Conservation (phyloP, 805 yeast genomes). For the Starmerella cellae region DNA sequence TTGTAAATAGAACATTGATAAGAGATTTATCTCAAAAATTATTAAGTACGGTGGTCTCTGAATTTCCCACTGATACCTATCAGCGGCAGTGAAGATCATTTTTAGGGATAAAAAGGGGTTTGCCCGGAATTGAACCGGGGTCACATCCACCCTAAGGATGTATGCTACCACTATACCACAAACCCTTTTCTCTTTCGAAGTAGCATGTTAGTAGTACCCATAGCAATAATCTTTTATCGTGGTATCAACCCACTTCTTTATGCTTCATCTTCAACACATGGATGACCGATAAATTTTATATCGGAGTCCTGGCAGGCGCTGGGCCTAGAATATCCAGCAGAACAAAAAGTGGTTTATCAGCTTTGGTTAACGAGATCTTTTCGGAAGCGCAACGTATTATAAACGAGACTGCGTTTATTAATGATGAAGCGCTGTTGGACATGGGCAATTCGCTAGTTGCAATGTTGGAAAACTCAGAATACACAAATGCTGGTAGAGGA, state of each 20-base stretch:
- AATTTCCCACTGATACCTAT: too few relatives aligned
- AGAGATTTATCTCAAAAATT: too few relatives aligned
- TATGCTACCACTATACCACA: slow-evolving; percentile 22
- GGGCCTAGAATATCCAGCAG: slow-evolving; percentile 2
- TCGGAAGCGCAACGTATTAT: background rate
- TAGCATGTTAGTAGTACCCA: background rate
- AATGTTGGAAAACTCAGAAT: slow-evolving; percentile 26
- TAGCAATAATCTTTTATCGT: background rate
- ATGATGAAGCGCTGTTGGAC: background rate
- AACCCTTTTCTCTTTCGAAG: slow-evolving; percentile 5
- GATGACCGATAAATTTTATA: background rate
- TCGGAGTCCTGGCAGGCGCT: slow-evolving; percentile 13
- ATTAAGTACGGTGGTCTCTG: too few relatives aligned
- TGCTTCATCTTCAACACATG: background rate
- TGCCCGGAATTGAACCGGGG: slow-evolving; percentile 22
- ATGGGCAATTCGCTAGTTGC: slow-evolving; percentile 6
- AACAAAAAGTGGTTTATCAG: background rate
- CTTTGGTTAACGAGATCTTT: background rate
- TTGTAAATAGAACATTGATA: background rate
- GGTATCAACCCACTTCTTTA: background rate
- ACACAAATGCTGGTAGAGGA: slow-evolving; percentile 33
- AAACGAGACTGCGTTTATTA: background rate
- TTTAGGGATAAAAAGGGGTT: background rate
- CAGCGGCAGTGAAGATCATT: too few relatives aligned
- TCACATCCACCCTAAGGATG: slow-evolving; percentile 22